Evolutionary conservation across 441 rosid species (phyloP), one percentile per base, ranked within the genome.

Genomic region (Kokia cookei): DNA sequence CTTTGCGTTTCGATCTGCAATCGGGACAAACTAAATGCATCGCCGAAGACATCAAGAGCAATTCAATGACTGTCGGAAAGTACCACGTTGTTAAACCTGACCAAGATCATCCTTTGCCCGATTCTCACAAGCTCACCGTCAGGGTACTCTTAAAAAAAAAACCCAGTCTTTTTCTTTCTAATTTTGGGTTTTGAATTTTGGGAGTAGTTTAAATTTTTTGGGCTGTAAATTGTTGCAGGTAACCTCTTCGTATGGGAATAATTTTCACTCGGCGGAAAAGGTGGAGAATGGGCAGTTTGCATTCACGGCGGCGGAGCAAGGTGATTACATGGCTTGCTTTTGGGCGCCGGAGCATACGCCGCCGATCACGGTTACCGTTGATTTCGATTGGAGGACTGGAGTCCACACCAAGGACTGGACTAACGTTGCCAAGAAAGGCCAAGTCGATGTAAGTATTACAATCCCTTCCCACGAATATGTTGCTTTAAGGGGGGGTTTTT

Each of bases 21-120:
- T 86, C 95, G 59, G 88, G 89, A 1, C 88, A 88, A 77, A 90
- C 90, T 9, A 90, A 87, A 81, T 90, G 95, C 86, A 87, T 90
- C 82, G 64, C 90, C 53, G 95, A 90, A 74, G 95, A 90, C 82
- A 87, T 90, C 76, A 85, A 82, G 71, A 82, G 76, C 74, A 84
- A 82, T 62, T 73, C 91, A 42, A 80, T 90, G 91, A 51, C 86
- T 69, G 89, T 90, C 75, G 93, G 95, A 2, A 90, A 87, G 83
- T 90, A 87, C 82, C 71, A 73, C 86, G 37, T 90, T 80, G 84
- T 90, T 32, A 90, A 84, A 63, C 80, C 85, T 37, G 48, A 79
- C 75, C 89, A 88, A 48, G 84, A 75, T 64, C 84, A 82, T 5
- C 87, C 89, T 37, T 76, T 87, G 59, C 90, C 93, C 37, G 79